Percentiles rank a stretch among this genome's conserved stretches.
Conservation (phyloP, 768 basidiomycete genomes). For the Russula lepida region DNA sequence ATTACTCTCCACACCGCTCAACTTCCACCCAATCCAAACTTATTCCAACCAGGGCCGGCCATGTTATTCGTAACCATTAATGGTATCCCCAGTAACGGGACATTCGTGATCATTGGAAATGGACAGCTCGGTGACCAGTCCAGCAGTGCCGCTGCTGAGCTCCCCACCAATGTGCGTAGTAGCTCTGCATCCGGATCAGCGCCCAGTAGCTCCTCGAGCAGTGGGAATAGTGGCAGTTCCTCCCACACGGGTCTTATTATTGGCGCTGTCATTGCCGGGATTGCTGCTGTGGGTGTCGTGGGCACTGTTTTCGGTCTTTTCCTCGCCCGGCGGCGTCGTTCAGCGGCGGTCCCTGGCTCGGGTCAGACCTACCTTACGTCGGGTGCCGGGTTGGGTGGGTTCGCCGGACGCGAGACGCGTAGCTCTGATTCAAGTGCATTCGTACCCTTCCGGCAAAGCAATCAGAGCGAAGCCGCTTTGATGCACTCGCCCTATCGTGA, state of each 20-base stretch:
- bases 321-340: constrained; percentile 44
- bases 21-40: constrained; percentile 71
- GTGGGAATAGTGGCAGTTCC: constrained; percentile 22
- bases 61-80: constrained; percentile 75
- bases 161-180: constrained; percentile 45
- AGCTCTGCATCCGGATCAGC: constrained; percentile 34
- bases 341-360: constrained; percentile 24
- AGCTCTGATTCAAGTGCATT: constrained; percentile 63
- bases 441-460: constrained; percentile 59
- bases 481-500: constrained; percentile 33
- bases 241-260: constrained; percentile 39
- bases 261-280: constrained; percentile 44
- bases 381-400: constrained; percentile 24
- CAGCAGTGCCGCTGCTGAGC: constrained; percentile 31
- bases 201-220: constrained; percentile 23
- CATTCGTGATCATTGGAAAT: constrained; percentile 67
- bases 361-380: constrained; percentile 33
- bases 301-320: constrained; percentile 47
- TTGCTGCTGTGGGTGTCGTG: constrained; percentile 43
- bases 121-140: constrained; percentile 73
- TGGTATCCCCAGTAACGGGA: constrained; percentile 77
- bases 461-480: constrained; percentile 38
- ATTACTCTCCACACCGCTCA: constrained; percentile 76
- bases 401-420: constrained; percentile 30
- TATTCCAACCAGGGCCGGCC: constrained; percentile 86